These are phyloP conservation scores for Sphaerobolus stellatus DNA, from an alignment of 1,284 basidiomycete species.

Conservation along the genomic window DNA sequence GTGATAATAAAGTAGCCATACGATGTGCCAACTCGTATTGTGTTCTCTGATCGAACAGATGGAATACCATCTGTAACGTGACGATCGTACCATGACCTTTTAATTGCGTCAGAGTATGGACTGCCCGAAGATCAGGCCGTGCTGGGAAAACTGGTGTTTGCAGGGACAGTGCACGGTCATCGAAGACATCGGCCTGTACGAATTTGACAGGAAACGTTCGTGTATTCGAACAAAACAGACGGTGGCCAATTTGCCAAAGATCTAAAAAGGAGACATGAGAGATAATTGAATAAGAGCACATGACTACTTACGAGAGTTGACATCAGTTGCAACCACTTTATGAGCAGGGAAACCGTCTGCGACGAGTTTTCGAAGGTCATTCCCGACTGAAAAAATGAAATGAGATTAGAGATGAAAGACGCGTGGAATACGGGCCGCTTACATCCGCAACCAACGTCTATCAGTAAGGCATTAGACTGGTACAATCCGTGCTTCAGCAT, in stretches of 20 bases:
- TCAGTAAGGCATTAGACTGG: conserved; percentile 44
- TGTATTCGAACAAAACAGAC: conserved; percentile 32
- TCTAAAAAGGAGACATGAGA: conserved; percentile 17
- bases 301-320: conserved; percentile 27
- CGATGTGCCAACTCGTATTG: conserved; percentile 42
- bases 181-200: conserved; percentile 47
- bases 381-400: conserved; percentile 37
- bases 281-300: neutral
- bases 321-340: conserved; percentile 36
- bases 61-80: conserved; percentile 50
- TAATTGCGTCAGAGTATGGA: conserved; percentile 44
- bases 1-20: conserved; percentile 40
- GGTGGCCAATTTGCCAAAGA: conserved; percentile 36
- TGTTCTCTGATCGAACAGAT: conserved; percentile 46
- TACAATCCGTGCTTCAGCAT: conserved; percentile 40
- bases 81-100: conserved; percentile 47
- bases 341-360: conserved; percentile 39
- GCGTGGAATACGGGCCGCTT: conserved; percentile 19
- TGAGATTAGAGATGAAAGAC: neutral
- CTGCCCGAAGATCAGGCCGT: conserved; percentile 30
- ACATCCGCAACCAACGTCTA: conserved; percentile 53
- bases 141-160: conserved; percentile 23
- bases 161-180: conserved; percentile 30
- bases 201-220: conserved; percentile 46
- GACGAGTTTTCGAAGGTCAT: conserved; percentile 42